phyloP scores from a whole-genome alignment of 768 basidiomycete species.

The Candolleomyces efflorescens region DNA sequence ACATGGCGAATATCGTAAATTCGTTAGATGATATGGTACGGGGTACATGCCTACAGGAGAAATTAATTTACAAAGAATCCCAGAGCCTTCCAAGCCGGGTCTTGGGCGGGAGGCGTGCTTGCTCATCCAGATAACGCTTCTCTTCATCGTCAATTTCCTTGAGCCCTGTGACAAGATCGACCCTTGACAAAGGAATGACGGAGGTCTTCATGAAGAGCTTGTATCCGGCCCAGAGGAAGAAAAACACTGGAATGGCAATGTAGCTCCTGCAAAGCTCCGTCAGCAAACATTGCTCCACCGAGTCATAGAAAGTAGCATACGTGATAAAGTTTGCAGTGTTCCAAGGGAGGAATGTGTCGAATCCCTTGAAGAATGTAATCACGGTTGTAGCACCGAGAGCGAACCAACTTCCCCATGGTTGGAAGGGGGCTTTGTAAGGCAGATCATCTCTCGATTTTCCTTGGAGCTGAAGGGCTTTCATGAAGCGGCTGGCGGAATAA shows the following conservation, averaged over 20 bases:
- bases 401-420: constrained; percentile 58
- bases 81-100: constrained; percentile 29
- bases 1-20: background rate
- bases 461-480: constrained; percentile 39
- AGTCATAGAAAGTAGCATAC: constrained; percentile 26
- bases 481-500: constrained; percentile 31
- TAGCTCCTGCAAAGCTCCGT: constrained; percentile 32
- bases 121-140: constrained; percentile 40
- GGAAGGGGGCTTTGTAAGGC: constrained; percentile 57
- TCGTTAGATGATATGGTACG: background rate
- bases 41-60: background rate
- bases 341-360: constrained; percentile 48
- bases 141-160: constrained; percentile 63
- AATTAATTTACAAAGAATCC: constrained; percentile 33
- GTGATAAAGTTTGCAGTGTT: constrained; percentile 57
- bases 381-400: constrained; percentile 48
- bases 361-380: constrained; percentile 58
- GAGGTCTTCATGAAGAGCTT: constrained; percentile 33
- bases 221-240: constrained; percentile 37
- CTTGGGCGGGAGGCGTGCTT: constrained; percentile 25
- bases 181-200: constrained; percentile 39
- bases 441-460: constrained; percentile 38
- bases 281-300: background rate
- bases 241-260: constrained; percentile 39
- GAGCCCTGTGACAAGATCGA: constrained; percentile 59